Evolutionary conservation across 1,284 basidiomycete species (phyloP).

Genomic region (Puccinia novopanici): DNA sequence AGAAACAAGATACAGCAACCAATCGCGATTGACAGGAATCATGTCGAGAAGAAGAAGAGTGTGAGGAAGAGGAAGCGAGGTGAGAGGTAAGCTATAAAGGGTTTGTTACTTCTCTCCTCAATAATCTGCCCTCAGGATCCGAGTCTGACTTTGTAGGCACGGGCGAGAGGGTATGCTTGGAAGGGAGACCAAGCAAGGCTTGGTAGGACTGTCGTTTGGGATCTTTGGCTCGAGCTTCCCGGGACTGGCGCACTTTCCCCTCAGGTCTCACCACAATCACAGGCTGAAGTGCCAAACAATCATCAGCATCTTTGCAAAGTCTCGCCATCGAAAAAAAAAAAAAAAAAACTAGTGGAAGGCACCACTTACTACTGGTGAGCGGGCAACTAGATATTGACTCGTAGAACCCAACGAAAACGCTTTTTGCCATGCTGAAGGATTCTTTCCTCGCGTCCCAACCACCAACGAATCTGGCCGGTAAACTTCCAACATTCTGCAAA

Average conservation of each 20-base stretch:
- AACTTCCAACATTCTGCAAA: constrained; percentile 47
- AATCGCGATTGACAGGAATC: no score
- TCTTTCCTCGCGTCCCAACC: constrained; percentile 42
- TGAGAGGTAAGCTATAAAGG: constrained; percentile 9
- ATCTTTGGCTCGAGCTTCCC: constrained; percentile 47
- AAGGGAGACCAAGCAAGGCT: constrained; percentile 29
- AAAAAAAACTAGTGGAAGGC: neutral
- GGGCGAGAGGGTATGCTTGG: constrained; percentile 10
- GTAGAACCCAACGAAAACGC: constrained; percentile 48
- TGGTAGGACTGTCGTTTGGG: constrained; percentile 49
- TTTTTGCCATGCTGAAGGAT: constrained; percentile 45
- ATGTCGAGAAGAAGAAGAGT: neutral
- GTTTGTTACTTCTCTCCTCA: constrained; percentile 40
- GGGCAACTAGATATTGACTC: constrained; percentile 50
- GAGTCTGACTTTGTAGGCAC: constrained; percentile 11
- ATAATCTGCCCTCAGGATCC: constrained; percentile 1
- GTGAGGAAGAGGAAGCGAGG: neutral
- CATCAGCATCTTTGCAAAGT: neutral
- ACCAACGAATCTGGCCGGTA: constrained; percentile 49
- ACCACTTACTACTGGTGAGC: constrained; percentile 43
- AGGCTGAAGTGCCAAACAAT: no score
- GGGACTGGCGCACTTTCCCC: constrained; percentile 37
- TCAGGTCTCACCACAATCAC: constrained; percentile 49
- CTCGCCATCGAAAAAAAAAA: neutral
- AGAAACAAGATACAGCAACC: no score